Conservation (phyloP, 306 rosid genomes). For the Vachellia collinsii region DNA sequence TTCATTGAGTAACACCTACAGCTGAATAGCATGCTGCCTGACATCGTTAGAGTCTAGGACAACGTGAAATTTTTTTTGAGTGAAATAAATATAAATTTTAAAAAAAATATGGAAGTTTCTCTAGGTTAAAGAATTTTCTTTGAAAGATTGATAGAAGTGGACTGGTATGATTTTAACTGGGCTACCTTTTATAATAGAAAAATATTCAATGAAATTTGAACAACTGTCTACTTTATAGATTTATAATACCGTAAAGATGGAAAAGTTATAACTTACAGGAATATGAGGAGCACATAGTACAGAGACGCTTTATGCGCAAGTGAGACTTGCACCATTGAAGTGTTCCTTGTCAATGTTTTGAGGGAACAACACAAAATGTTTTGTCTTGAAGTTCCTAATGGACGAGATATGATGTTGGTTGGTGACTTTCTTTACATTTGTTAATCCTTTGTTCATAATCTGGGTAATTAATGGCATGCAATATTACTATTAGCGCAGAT, state of each 20-base stretch:
- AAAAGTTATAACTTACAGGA: neutral
- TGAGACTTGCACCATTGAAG: neutral
- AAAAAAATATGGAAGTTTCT: neutral
- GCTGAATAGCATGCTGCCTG: neutral
- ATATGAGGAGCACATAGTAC: neutral
- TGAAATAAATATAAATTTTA: neutral
- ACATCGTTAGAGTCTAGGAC: neutral
- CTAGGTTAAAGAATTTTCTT: neutral
- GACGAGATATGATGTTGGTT: neutral
- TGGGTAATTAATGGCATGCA: conserved; percentile 22
- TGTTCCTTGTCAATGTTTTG: neutral
- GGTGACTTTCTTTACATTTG: neutral
- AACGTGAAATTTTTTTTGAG: neutral
- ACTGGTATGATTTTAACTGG: conserved; percentile 10
- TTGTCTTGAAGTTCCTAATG: conserved; percentile 5
- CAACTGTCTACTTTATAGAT: neutral
- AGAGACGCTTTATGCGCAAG: neutral
- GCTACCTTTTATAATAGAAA: neutral
- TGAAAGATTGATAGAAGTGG: neutral
- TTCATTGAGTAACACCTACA: neutral
- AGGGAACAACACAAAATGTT: neutral
- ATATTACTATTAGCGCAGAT: neutral
- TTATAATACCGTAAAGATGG: neutral
- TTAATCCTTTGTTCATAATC: neutral
- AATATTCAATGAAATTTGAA: neutral